Conservation (phyloP, 768 basidiomycete species). For the Lenzites betulinus region DNA sequence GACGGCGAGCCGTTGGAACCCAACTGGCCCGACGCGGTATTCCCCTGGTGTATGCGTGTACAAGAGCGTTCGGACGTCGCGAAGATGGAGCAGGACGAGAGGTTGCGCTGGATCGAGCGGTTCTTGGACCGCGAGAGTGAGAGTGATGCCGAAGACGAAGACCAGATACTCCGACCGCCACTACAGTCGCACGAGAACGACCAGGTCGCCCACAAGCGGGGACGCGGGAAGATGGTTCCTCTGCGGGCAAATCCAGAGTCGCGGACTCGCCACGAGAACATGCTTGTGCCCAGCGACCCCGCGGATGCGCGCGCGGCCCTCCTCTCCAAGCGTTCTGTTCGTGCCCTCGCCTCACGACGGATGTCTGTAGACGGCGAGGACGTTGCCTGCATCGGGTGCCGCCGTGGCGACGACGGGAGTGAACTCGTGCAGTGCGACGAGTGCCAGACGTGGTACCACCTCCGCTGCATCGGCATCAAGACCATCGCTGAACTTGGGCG, state of each 20-base stretch:
- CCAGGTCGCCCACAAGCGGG: constrained; percentile 37
- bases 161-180: constrained; percentile 36
- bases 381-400: constrained; percentile 61
- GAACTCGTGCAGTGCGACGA: constrained; percentile 81
- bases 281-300: constrained; percentile 62
- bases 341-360: constrained; percentile 56
- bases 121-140: constrained; percentile 78
- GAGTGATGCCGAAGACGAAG: constrained; percentile 41
- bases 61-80: constrained; percentile 54
- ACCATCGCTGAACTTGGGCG: constrained; percentile 64
- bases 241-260: constrained; percentile 44
- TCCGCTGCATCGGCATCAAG: constrained; percentile 74
- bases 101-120: constrained; percentile 63
- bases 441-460: constrained; percentile 82
- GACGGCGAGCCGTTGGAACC: constrained; percentile 44
- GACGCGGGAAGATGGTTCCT: constrained; percentile 65
- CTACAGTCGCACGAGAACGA: constrained; percentile 32
- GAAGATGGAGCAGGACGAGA: constrained; percentile 59
- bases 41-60: constrained; percentile 73
- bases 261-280: constrained; percentile 24
- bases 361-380: constrained; percentile 43
- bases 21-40: constrained; percentile 78
- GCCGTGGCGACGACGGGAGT: constrained; percentile 67
- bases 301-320: constrained; percentile 77
- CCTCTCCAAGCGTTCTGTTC: constrained; percentile 69